Evolutionary conservation across 1,284 basidiomycete species (phyloP), one percentile per base, ranked within the genome.

Genomic region (Sporisorium reilianum): DNA sequence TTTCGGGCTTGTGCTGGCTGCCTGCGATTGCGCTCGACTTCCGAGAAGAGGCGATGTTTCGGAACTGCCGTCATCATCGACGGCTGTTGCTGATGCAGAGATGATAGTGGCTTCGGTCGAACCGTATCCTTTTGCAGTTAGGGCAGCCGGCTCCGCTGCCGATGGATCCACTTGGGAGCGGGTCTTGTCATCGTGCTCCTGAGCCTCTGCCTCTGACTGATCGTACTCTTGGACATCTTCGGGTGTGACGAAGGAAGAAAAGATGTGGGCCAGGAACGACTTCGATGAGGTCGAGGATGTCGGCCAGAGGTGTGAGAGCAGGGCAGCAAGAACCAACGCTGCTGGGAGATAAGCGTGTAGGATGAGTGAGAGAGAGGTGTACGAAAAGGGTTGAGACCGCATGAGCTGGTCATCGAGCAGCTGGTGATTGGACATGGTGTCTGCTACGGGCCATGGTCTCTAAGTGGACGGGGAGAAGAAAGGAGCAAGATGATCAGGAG

Each of bases 141-240:
- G 3, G 18, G 40, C n/a, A 9, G 36, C 38, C 18, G 28, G 11
- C 22, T 26, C 18, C 18, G 32, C 11, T 20, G 25, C 45, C 12
- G 50, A 0, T 16, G 36, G 2, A 22, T 18, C 28, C 18, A 2
- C 20, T 14, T 48, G 16, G 5, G 57, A 36, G 5, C 46, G 30
- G 16, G 25, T 28, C 3, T 63, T 51, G 26, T 52, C 28, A 26
- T 63, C 46, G 1, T 59, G 41, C 22, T 62, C 34, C 16, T 46
- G 45, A 10, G 60, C 60, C 18, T 51, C 20, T 0, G 30, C 55
- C 22, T 68, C 59, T 28, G 44, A 30, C 20, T 38, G 65, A 22
- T 68, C 60, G 60, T 68, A 68, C 25, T 63, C 60, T 40, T 59
- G 65, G 0, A 68, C 65, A 28, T 68, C 65, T 20, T 68, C 55